Percentiles rank a stretch among this genome's conserved stretches.
These are phyloP conservation scores for Colletotrichum sp. DNA, from an alignment of 2,329 filamentous ascomycete species.

Conservation along the genomic window DNA sequence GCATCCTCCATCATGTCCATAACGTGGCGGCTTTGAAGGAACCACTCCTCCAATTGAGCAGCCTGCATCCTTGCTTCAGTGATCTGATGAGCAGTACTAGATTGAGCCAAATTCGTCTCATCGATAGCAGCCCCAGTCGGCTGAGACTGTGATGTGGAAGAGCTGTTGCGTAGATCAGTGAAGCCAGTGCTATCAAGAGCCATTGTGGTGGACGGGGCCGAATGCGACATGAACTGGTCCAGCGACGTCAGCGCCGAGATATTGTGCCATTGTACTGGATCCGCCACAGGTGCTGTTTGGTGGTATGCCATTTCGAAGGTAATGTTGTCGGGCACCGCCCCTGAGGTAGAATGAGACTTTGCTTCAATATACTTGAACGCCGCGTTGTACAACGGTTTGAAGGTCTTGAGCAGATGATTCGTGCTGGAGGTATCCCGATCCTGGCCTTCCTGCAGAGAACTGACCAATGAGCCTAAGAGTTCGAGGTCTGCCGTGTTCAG, in stretches of 20 bases:
- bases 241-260: too few relatives aligned
- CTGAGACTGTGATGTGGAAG: fast-evolving
- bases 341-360: neutral
- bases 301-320: too few relatives aligned
- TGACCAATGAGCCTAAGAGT: neutral
- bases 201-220: fast-evolving
- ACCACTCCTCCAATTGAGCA: neutral
- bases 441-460: neutral
- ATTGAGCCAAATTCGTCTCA: fast-evolving
- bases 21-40: neutral
- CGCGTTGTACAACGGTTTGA: neutral
- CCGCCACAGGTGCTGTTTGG: too few relatives aligned
- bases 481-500: neutral
- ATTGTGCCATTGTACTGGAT: too few relatives aligned
- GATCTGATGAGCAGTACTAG: too few relatives aligned
- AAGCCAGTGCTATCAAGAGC: too few relatives aligned
- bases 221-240: too few relatives aligned
- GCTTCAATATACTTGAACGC: neutral
- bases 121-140: fast-evolving
- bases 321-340: neutral
- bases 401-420: neutral
- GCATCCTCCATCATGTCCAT: neutral
- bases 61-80: neutral
- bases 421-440: fast-evolving
- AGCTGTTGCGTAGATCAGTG: fast-evolving